These are phyloP conservation scores for Sugiyamaella valdiviana DNA, from an alignment of 805 yeast genomes.

Conservation along the genomic window DNA sequence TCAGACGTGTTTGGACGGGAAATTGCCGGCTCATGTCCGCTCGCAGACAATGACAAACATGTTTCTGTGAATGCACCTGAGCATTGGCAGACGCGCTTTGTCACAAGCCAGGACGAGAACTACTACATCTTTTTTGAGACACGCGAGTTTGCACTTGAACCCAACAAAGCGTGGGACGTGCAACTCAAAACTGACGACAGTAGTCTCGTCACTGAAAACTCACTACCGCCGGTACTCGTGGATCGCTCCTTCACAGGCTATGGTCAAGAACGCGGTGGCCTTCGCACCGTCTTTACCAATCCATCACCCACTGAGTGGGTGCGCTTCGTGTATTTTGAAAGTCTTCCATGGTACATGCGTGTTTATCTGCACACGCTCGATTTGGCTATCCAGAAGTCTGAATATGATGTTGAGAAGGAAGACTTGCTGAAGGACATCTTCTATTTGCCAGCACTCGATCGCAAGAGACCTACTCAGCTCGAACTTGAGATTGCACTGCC, in stretches of 20 bases:
- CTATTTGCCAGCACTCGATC: conserved; percentile 58
- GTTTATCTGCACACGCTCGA: conserved; percentile 67
- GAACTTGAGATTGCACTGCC: conserved; percentile 67
- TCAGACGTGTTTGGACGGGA: conserved; percentile 51
- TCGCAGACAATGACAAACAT: conserved; percentile 40
- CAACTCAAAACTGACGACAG: conserved; percentile 43
- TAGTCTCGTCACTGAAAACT: conserved; percentile 34
- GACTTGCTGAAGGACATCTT: conserved; percentile 19
- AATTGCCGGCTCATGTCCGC: conserved; percentile 57
- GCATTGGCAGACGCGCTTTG: conserved; percentile 7
- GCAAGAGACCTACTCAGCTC: conserved; percentile 74
- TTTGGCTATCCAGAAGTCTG: conserved; percentile 23
- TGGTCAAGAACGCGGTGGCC: conserved; percentile 86
- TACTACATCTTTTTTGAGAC: neutral
- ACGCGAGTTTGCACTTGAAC: conserved; percentile 2
- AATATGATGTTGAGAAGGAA: conserved; percentile 23
- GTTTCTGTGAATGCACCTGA: conserved; percentile 13
- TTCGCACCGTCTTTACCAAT: conserved; percentile 72
- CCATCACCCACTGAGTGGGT: conserved; percentile 44
- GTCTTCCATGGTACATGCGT: conserved; percentile 90
- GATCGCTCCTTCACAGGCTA: conserved; percentile 87
- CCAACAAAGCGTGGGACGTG: conserved; percentile 27
- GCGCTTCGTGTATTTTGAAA: conserved; percentile 61
- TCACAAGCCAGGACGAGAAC: neutral
- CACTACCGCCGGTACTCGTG: conserved; percentile 58